These are phyloP conservation scores for Rhododendron griersonianum DNA, from an alignment of 148 eudicot species.

Conservation along the genomic window DNA sequence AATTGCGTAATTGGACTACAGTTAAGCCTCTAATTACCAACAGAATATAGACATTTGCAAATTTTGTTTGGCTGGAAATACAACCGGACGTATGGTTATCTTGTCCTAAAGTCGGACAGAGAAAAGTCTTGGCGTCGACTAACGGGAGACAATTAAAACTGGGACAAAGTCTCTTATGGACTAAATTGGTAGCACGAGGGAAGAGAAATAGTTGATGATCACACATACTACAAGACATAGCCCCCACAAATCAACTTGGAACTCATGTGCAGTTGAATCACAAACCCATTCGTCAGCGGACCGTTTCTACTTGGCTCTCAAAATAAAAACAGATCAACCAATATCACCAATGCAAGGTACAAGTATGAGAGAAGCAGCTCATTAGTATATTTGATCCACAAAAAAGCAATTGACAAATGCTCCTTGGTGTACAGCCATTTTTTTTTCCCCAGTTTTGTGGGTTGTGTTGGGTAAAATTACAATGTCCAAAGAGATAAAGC, in stretches of 20 bases:
- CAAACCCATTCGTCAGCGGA: background rate
- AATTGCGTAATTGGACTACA: too few relatives aligned
- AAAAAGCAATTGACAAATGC: background rate
- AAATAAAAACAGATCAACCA: background rate
- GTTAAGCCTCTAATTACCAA: too few relatives aligned
- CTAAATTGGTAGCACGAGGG: too few relatives aligned
- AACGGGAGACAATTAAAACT: too few relatives aligned
- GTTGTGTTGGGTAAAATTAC: background rate
- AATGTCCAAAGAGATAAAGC: background rate
- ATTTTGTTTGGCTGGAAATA: background rate
- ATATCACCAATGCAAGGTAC: background rate
- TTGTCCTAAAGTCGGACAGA: too few relatives aligned
- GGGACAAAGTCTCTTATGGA: too few relatives aligned
- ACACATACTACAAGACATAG: too few relatives aligned
- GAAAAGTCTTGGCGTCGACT: too few relatives aligned
- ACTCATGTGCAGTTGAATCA: background rate
- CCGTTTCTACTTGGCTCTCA: background rate
- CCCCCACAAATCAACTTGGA: too few relatives aligned
- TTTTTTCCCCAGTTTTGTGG: background rate
- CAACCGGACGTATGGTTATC: too few relatives aligned
- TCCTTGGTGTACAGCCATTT: background rate
- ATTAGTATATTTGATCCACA: background rate
- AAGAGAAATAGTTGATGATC: too few relatives aligned
- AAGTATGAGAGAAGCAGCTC: background rate
- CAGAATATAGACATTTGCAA: too few relatives aligned